These are phyloP conservation scores for Globisporangium cystogenes DNA, from an alignment of 352 stramenopile species.

Conservation along the genomic window DNA sequence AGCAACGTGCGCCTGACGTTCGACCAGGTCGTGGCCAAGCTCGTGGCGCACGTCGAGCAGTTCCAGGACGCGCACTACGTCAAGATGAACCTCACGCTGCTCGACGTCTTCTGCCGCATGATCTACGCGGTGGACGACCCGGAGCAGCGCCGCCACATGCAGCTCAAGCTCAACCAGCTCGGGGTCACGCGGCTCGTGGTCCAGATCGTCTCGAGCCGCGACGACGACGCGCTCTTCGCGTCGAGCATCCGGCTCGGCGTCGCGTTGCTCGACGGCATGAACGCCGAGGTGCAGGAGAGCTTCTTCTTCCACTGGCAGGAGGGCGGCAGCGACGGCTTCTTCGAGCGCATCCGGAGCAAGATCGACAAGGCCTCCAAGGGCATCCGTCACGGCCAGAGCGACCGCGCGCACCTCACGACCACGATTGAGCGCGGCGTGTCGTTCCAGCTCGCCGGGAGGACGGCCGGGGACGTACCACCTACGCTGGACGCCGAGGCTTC, in stretches of 20 bases:
- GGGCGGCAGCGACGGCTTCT: conserved; percentile 29
- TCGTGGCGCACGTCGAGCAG: conserved; percentile 51
- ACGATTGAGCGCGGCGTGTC: conserved; percentile 6
- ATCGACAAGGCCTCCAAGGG: conserved; percentile 45
- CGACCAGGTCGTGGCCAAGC: conserved; percentile 54
- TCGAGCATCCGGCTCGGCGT: conserved; percentile 60
- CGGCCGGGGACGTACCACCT: background rate
- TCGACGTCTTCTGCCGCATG: conserved; percentile 72
- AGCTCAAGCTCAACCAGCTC: conserved; percentile 58
- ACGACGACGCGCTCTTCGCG: conserved; percentile 51
- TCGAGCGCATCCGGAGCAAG: conserved; percentile 34
- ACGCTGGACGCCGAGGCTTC: background rate
- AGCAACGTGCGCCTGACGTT: conserved; percentile 50
- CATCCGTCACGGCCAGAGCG: conserved; percentile 24
- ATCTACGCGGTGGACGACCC: conserved; percentile 57
- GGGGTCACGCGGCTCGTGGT: conserved; percentile 63
- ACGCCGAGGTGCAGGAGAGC: conserved; percentile 66
- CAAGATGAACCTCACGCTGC: conserved; percentile 63
- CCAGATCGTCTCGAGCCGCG: conserved; percentile 42
- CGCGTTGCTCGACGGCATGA: conserved; percentile 68
- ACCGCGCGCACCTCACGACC: conserved; percentile 10
- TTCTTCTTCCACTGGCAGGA: conserved; percentile 51
- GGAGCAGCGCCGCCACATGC: conserved; percentile 49
- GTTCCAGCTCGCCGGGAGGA: conserved; percentile 1
- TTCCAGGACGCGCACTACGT: conserved; percentile 49